Base-by-base conservation (phyloP, 106 monocot species). In the Dactylorhiza incarnata region DNA sequence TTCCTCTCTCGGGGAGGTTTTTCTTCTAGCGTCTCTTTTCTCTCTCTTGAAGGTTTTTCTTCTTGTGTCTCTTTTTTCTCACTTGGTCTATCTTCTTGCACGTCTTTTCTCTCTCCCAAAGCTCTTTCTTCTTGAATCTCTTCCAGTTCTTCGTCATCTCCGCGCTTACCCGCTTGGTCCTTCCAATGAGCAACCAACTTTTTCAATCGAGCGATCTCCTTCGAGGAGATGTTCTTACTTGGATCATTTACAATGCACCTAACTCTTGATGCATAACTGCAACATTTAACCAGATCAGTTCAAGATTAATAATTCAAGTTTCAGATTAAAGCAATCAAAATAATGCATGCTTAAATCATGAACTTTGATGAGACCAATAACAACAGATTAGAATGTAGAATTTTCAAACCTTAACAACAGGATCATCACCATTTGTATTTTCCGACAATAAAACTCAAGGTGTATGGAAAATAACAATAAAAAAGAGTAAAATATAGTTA, bases 211-310 rank as follows among this genome's bases (percentile, higher is more conserved):
- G 52, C 81, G 37, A 99, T 81, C 83, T 99, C 99, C 77, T 94
- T 99, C 0, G 94, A 86, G 8, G 89, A 82, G 15, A 99, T 82
- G 63, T 99, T 91, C 78, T 94, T 99, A 72, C 85, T 99, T 22
- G 99, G 87, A 68, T 99, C 94, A 76, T 99, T 99, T 15, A 90
- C 75, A 47, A 99, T 94, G 44, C 86, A 94, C 1, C 99, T 84
- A 1, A 99, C 99, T 55, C 94, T 87, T 14, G 99, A 87, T 59
- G 99, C 99, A 85, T 99, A 99, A 78, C 99, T 99, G 73, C 16
- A 81, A 76, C 49, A 49, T 72, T 49, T 11, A 65, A 11, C 2
- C 12, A 65, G 8, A 65, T 29, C 29, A 65, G 65, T 37, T 59
- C 9, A 29, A 29, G 12, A 5, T 65, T 29, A 7, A 26, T 29